Percentiles rank a stretch among this genome's conserved stretches.
Conservation (phyloP, 352 stramenopile species). For the Phytophthora chlamydospora region DNA sequence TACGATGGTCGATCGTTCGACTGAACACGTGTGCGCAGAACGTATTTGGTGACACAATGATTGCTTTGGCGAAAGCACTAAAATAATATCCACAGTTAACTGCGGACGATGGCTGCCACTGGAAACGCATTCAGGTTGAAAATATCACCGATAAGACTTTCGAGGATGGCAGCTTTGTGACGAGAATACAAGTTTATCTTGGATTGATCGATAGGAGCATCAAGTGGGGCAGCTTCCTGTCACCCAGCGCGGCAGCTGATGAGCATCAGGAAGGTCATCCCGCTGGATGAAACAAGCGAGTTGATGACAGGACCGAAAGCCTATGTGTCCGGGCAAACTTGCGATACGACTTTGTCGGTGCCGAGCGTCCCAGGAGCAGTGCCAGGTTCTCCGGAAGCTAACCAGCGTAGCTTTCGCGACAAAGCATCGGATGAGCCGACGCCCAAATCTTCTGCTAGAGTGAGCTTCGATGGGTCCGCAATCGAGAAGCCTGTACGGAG, state of each 20-base stretch:
- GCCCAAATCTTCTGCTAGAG: constrained; percentile 5
- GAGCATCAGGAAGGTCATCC: constrained; percentile 30
- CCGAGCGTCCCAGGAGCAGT: constrained; percentile 8
- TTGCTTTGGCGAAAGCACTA: too few relatives aligned
- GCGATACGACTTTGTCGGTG: constrained; percentile 4
- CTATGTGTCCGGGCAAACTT: not conserved
- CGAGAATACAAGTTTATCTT: too few relatives aligned
- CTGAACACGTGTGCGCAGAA: not conserved
- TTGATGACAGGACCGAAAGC: constrained; percentile 2
- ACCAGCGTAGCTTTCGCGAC: constrained; percentile 15
- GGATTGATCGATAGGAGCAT: too few relatives aligned
- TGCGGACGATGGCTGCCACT: too few relatives aligned
- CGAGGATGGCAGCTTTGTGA: too few relatives aligned
- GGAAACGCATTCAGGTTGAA: too few relatives aligned
- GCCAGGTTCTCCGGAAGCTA: not conserved
- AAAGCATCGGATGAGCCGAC: constrained; percentile 7
- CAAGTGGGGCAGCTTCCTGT: too few relatives aligned
- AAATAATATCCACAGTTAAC: too few relatives aligned
- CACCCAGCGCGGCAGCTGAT: constrained; percentile 3
- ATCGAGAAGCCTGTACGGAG: constrained; percentile 14
- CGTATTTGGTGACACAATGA: too few relatives aligned
- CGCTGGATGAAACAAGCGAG: constrained; percentile 12
- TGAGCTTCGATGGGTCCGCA: constrained; percentile 25
- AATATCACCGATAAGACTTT: too few relatives aligned
- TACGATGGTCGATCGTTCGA: not conserved